Conservation (phyloP, 2,329 filamentous ascomycete species). For the Simplicillium sp. region DNA sequence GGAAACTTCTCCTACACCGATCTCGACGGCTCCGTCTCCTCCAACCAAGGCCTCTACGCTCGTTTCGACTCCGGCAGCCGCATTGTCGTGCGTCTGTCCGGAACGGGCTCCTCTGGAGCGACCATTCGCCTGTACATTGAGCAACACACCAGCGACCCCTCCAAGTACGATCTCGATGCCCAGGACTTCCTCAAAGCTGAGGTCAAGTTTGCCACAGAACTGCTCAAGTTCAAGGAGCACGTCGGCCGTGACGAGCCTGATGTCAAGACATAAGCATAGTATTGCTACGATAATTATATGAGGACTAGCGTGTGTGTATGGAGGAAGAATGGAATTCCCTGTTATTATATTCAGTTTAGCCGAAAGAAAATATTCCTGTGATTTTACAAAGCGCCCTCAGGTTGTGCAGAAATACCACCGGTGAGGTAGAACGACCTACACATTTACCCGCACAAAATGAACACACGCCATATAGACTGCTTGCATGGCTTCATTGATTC, state of each 20-base stretch:
- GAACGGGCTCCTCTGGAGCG: constrained; percentile 88
- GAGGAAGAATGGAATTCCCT: too few species aligned
- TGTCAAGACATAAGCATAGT: constrained; percentile 69
- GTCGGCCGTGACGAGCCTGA: constrained; percentile 88
- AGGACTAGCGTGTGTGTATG: too few species aligned
- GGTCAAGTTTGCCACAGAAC: constrained; percentile 71
- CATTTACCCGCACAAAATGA: too few species aligned
- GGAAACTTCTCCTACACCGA: constrained; percentile 98
- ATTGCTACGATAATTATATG: too few species aligned
- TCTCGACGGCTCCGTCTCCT: constrained; percentile 90
- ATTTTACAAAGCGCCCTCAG: too few species aligned
- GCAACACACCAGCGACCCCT: constrained; percentile 78
- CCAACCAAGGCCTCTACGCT: constrained; percentile 92
- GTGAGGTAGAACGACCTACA: too few species aligned
- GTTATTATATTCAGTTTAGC: too few species aligned
- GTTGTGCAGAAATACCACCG: too few species aligned
- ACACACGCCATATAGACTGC: too few species aligned
- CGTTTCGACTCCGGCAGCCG: constrained; percentile 92
- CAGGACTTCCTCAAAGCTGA: constrained; percentile 92
- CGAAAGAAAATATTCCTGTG: too few species aligned
- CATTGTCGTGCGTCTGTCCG: constrained; percentile 89
- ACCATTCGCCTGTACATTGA: constrained; percentile 97
- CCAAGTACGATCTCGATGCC: constrained; percentile 70
- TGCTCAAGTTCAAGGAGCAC: constrained; percentile 90
- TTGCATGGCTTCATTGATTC: too few species aligned